Evolutionary conservation across 2,329 filamentous ascomycete genomes (phyloP).

Genomic region (Capronia americana): DNA sequence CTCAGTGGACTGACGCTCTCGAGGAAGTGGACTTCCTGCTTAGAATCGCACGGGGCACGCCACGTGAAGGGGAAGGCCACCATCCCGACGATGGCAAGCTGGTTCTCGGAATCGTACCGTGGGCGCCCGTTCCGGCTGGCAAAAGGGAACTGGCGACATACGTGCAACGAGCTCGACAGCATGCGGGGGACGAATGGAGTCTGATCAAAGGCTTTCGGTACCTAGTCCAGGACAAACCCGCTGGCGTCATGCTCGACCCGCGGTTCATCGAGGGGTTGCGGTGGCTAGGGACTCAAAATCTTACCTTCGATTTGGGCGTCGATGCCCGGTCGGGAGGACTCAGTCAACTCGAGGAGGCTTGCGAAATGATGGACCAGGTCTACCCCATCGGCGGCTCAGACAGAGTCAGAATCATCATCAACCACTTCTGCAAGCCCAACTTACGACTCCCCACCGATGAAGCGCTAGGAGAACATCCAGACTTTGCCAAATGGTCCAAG

Average conservation of each 20-base stretch:
- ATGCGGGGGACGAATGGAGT: constrained; percentile 61
- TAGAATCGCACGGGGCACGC: constrained; percentile 68
- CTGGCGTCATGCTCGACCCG: constrained; percentile 67
- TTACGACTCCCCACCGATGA: constrained; percentile 57
- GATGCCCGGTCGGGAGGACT: constrained; percentile 79
- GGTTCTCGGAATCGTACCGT: constrained; percentile 76
- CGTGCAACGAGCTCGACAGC: constrained; percentile 64
- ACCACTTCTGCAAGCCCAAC: constrained; percentile 90
- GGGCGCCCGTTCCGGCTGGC: constrained; percentile 80
- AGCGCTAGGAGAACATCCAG: constrained; percentile 51
- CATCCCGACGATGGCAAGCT: constrained; percentile 57
- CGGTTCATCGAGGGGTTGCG: constrained; percentile 70
- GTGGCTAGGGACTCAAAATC: constrained; percentile 67
- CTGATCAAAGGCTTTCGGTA: constrained; percentile 82
- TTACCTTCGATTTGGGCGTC: constrained; percentile 82
- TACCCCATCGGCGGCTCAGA: constrained; percentile 54
- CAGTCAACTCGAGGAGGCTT: constrained; percentile 73
- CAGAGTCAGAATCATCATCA: constrained; percentile 72
- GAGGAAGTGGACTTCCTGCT: constrained; percentile 74
- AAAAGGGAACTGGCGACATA: constrained; percentile 68
- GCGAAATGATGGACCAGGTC: constrained; percentile 74
- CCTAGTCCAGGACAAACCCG: constrained; percentile 77
- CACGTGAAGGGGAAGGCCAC: constrained; percentile 66
- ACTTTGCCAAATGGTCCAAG: constrained; percentile 72
- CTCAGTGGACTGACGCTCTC: constrained; percentile 71